These are phyloP conservation scores for Tricholoma saponaceum DNA, from an alignment of 768 basidiomycete species.

Conservation along the genomic window DNA sequence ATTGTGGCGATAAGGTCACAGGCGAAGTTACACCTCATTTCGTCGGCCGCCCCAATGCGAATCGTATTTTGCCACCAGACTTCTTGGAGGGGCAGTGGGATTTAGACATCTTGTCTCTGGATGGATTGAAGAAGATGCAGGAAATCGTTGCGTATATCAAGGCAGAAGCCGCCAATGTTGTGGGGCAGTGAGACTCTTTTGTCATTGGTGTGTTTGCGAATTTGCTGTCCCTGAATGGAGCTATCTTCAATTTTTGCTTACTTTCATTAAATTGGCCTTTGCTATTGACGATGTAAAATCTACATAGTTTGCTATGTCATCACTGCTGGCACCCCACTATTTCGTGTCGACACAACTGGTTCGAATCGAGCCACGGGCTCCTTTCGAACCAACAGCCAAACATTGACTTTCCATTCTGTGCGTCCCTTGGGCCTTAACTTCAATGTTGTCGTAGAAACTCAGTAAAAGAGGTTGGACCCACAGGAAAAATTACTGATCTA, in stretches of 20 bases:
- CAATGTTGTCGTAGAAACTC: too few relatives aligned
- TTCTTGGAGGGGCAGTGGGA: constrained; percentile 28
- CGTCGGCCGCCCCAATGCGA: background rate
- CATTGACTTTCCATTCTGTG: too few relatives aligned
- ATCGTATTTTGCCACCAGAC: background rate
- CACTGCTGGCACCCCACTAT: too few relatives aligned
- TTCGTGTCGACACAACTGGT: too few relatives aligned
- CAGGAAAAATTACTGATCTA: too few relatives aligned
- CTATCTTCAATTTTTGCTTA: background rate
- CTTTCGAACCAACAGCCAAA: too few relatives aligned
- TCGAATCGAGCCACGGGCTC: too few relatives aligned
- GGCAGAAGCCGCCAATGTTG: constrained; percentile 10
- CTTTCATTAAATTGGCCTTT: background rate
- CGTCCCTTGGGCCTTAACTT: too few relatives aligned
- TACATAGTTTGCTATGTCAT: background rate
- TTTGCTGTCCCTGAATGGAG: background rate
- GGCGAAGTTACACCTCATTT: constrained; percentile 18
- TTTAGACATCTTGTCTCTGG: constrained; percentile 28
- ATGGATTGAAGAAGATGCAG: constrained; percentile 29
- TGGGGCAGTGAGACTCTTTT: background rate
- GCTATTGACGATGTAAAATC: background rate
- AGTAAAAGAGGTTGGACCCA: too few relatives aligned
- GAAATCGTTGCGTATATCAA: constrained; percentile 30
- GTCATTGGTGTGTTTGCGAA: background rate
- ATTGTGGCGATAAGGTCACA: constrained; percentile 26